phyloP scores from a whole-genome alignment of 1,139 yeast genomes.

The Groenewaldozyma auringiensis region DNA sequence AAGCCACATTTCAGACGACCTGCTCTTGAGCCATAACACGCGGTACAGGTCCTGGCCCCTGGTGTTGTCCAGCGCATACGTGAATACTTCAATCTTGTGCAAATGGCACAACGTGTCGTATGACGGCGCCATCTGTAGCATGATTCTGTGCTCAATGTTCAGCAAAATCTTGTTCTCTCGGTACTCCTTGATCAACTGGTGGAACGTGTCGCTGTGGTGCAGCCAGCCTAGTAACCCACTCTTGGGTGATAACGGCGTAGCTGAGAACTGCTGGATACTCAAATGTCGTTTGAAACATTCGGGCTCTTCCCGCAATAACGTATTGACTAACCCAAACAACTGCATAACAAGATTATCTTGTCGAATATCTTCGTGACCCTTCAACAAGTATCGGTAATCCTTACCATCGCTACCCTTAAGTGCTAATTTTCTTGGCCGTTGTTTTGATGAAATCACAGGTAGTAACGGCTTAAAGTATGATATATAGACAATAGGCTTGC shows the following conservation, averaged over 20 bases:
- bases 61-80: slow-evolving; percentile 91
- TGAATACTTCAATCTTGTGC: slow-evolving; percentile 93
- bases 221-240: slow-evolving; percentile 98
- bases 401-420: slow-evolving; percentile 88
- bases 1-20: slow-evolving; percentile 96
- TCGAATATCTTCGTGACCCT: slow-evolving; percentile 97
- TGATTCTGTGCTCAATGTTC: slow-evolving; percentile 89
- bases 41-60: slow-evolving; percentile 94
- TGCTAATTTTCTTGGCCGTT: slow-evolving; percentile 80
- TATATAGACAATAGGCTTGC: slow-evolving; percentile 69
- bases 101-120: slow-evolving; percentile 81
- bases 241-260: slow-evolving; percentile 92
- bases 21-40: slow-evolving; percentile 91
- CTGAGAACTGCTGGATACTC: slow-evolving; percentile 85
- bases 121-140: slow-evolving; percentile 98
- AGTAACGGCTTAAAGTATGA: slow-evolving; percentile 72
- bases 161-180: slow-evolving; percentile 85
- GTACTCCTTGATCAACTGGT: slow-evolving; percentile 82
- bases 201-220: slow-evolving; percentile 94
- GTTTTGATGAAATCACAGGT: slow-evolving; percentile 90
- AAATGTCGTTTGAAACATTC: slow-evolving; percentile 95
- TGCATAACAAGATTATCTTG: slow-evolving; percentile 99
- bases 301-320: slow-evolving; percentile 79
- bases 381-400: slow-evolving; percentile 69
- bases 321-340: slow-evolving; percentile 88